Conservation (phyloP, 2,329 filamentous ascomycete species). For the Aotearoamyces nothofagi region DNA sequence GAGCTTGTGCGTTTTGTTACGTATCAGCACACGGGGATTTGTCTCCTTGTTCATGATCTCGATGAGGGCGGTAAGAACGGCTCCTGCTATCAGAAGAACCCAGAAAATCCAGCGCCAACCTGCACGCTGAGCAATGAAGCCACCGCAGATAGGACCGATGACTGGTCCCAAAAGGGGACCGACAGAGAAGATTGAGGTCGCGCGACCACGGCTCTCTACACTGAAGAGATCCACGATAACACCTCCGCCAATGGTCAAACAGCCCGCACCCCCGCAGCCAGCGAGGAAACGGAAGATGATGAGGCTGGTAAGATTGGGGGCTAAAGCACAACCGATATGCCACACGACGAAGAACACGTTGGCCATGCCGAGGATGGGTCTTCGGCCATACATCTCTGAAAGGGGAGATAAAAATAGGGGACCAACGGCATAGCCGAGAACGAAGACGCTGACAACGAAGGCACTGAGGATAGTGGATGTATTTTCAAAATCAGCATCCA, state of each 20-base stretch:
- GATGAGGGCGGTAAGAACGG: slow-evolving; percentile 19
- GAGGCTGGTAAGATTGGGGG: slow-evolving; percentile 29
- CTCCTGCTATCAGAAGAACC: slow-evolving; percentile 32
- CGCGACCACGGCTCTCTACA: slow-evolving; percentile 16
- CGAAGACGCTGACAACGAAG: slow-evolving; percentile 29
- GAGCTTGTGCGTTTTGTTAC: slow-evolving; percentile 26
- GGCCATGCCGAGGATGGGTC: slow-evolving; percentile 36
- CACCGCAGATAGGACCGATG: slow-evolving; percentile 16
- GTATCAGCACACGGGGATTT: slow-evolving; percentile 33
- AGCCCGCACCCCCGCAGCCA: slow-evolving; percentile 29
- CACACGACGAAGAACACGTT: slow-evolving; percentile 47
- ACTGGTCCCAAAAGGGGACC: slow-evolving; percentile 17
- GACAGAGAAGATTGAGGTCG: slow-evolving; percentile 15
- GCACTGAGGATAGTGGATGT: slow-evolving; percentile 10
- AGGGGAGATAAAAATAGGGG: slow-evolving; percentile 41
- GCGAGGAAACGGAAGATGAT: slow-evolving; percentile 32
- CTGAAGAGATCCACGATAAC: slow-evolving; percentile 26
- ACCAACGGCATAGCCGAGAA: slow-evolving; percentile 42
- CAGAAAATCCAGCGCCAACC: slow-evolving; percentile 28
- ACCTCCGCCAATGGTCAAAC: slow-evolving; percentile 26
- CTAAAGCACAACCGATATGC: slow-evolving; percentile 48
- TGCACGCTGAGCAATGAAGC: slow-evolving; percentile 27
- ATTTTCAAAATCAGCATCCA: slow-evolving; percentile 13
- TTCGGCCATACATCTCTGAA: slow-evolving; percentile 49
- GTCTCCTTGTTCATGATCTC: slow-evolving; percentile 30